Conservation (phyloP, 768 basidiomycete genomes). For the Trametes maxima region DNA sequence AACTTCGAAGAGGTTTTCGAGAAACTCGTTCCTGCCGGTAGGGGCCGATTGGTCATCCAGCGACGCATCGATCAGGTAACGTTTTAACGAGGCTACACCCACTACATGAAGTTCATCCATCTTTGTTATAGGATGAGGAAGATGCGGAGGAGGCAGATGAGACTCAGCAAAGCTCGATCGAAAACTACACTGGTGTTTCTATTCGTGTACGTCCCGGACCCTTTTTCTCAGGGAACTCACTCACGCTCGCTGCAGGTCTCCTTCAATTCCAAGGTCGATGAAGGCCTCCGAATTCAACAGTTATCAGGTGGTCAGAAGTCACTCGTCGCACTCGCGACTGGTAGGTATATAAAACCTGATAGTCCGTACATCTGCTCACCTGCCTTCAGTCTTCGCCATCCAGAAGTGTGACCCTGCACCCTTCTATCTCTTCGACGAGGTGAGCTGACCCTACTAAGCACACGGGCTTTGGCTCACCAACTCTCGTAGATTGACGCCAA, state of each 20-base stretch:
- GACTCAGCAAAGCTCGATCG: conserved; percentile 73
- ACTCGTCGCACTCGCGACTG: conserved; percentile 91
- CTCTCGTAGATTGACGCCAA: conserved; percentile 86
- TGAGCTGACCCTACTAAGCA: conserved; percentile 27
- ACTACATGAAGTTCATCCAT: not conserved
- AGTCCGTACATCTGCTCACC: not conserved
- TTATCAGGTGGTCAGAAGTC: conserved; percentile 98
- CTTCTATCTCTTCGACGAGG: conserved; percentile 99
- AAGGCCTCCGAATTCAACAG: conserved; percentile 95
- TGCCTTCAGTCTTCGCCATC: conserved; percentile 83
- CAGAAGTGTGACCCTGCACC: conserved; percentile 99
- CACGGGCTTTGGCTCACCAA: not conserved
- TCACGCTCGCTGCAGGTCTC: conserved; percentile 66
- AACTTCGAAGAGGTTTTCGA: conserved; percentile 99
- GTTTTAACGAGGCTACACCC: no score
- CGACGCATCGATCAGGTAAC: conserved; percentile 80
- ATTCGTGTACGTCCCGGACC: conserved; percentile 68
- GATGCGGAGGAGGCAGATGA: conserved; percentile 74
- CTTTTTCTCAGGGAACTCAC: not conserved
- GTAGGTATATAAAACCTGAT: conserved; percentile 42
- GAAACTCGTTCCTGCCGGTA: conserved; percentile 91
- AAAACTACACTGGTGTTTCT: conserved; percentile 95
- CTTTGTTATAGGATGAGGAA: conserved; percentile 60
- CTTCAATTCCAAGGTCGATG: conserved; percentile 98
- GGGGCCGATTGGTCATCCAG: conserved; percentile 91